Conservation (phyloP, 2,329 filamentous ascomycete genomes). For the Colletotrichum sp. region DNA sequence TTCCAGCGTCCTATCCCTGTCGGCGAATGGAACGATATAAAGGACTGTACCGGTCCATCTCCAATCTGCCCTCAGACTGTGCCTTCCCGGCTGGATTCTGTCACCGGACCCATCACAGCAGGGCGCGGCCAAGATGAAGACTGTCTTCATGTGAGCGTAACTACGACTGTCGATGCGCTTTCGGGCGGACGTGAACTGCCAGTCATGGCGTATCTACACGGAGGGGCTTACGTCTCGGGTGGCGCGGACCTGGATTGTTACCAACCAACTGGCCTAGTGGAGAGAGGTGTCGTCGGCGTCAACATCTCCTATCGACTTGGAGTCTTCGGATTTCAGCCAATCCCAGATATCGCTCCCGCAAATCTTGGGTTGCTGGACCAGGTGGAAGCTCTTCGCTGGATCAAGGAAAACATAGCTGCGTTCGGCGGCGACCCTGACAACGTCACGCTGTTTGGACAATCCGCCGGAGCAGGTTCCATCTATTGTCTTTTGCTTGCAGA, state of each 20-base stretch:
- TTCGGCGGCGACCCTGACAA: neutral
- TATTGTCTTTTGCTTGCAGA: slow-evolving; percentile 67
- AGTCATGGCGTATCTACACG: slow-evolving; percentile 31
- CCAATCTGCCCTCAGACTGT: slow-evolving; percentile 23
- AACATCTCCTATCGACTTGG: slow-evolving; percentile 38
- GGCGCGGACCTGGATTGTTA: slow-evolving; percentile 5
- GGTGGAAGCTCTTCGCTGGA: neutral
- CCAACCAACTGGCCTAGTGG: slow-evolving; percentile 11
- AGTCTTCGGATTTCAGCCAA: slow-evolving; percentile 40
- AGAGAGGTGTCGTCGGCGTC: slow-evolving; percentile 26
- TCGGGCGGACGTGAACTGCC: slow-evolving; percentile 22
- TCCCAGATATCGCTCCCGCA: slow-evolving; percentile 23
- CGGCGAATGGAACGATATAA: neutral
- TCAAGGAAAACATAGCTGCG: neutral
- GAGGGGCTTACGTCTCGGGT: slow-evolving; percentile 23
- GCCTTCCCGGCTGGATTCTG: slow-evolving; percentile 10
- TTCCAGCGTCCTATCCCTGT: slow-evolving; percentile 15
- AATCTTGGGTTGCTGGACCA: slow-evolving; percentile 2
- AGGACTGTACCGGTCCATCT: slow-evolving; percentile 16
- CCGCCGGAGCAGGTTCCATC: neutral
- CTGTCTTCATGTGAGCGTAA: slow-evolving; percentile 19
- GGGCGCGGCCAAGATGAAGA: slow-evolving; percentile 17
- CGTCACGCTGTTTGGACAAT: neutral
- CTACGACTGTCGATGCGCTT: neutral
- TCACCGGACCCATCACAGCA: slow-evolving; percentile 10